Percentiles rank a stretch among this genome's conserved stretches.
Evolutionary conservation across 768 basidiomycete species (phyloP).

Genomic region (Agrocybe praecox): DNA sequence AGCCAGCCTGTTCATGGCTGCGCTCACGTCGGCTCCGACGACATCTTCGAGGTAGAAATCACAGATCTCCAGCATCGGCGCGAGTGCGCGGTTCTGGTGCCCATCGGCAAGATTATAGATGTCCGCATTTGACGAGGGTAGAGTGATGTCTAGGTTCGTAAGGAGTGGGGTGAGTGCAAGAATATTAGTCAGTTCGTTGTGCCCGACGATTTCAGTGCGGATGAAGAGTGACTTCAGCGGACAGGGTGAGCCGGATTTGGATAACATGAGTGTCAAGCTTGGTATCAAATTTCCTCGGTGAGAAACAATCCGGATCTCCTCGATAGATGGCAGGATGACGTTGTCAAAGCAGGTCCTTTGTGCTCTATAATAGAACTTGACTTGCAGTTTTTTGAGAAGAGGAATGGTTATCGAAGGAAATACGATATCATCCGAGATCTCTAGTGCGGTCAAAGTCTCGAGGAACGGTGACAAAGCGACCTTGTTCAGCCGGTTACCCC

Average conservation of each 20-base stretch:
- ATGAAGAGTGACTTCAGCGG: constrained; percentile 17
- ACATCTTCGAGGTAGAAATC: constrained; percentile 9
- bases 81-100: constrained; percentile 1
- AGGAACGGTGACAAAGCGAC: constrained; percentile 16
- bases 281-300: constrained; percentile 15
- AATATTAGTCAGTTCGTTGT: constrained; percentile 13
- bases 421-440: constrained; percentile 13
- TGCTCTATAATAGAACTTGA: constrained; percentile 21
- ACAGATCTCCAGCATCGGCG: constrained; percentile 12
- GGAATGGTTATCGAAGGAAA: constrained; percentile 22
- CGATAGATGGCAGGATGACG: constrained; percentile 22
- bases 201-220: constrained; percentile 14
- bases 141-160: constrained; percentile 16
- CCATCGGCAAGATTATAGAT: constrained; percentile 9
- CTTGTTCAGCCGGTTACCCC: constrained; percentile 10
- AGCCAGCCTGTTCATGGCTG: constrained; percentile 12
- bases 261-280: constrained; percentile 16
- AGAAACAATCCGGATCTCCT: constrained; percentile 20
- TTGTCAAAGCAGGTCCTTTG: constrained; percentile 15
- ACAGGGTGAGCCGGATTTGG: constrained; percentile 8
- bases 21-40: neutral
- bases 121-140: constrained; percentile 8
- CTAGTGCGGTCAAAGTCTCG: constrained; percentile 20
- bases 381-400: constrained; percentile 16
- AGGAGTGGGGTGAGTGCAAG: constrained; percentile 16